Evolutionary conservation across 768 basidiomycete genomes (phyloP).

Genomic region (Lentinula sp.): DNA sequence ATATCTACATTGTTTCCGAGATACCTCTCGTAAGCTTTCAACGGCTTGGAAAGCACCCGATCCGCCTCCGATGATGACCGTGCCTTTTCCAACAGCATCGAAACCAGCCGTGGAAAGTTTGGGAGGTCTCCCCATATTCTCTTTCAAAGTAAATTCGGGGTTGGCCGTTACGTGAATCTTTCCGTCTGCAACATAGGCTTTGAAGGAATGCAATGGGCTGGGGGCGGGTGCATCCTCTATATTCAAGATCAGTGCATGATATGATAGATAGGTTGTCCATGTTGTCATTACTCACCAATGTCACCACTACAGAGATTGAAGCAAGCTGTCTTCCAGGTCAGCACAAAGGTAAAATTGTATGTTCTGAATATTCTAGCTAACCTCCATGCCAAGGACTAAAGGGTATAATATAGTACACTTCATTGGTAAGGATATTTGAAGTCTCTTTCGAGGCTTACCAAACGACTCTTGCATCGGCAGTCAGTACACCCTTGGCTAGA

Average conservation of each 20-base stretch:
- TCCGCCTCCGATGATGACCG: constrained; percentile 85
- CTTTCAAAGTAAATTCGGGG: constrained; percentile 51
- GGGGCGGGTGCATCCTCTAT: constrained; percentile 88
- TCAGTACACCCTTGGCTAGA: constrained; percentile 74
- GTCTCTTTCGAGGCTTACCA: constrained; percentile 41
- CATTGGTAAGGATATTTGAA: neutral
- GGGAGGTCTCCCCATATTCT: constrained; percentile 60
- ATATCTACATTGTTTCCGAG: neutral
- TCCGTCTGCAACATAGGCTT: constrained; percentile 56
- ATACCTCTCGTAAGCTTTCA: constrained; percentile 78
- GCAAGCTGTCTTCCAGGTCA: constrained; percentile 49
- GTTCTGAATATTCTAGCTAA: constrained; percentile 15
- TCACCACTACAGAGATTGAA: constrained; percentile 84
- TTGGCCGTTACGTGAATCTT: constrained; percentile 79
- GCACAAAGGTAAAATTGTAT: neutral
- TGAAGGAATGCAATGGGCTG: constrained; percentile 73
- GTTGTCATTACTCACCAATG: constrained; percentile 43
- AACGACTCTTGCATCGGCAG: constrained; percentile 71
- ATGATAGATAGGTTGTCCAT: neutral
- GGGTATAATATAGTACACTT: neutral
- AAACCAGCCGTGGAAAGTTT: constrained; percentile 42
- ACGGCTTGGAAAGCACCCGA: constrained; percentile 71
- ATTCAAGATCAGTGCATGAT: neutral
- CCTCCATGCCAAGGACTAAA: constrained; percentile 85
- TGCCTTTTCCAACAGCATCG: constrained; percentile 50